Percentiles rank a stretch among this genome's conserved stretches.
Evolutionary conservation across 306 rosid species (phyloP).

Genomic region (Corylus avellana): DNA sequence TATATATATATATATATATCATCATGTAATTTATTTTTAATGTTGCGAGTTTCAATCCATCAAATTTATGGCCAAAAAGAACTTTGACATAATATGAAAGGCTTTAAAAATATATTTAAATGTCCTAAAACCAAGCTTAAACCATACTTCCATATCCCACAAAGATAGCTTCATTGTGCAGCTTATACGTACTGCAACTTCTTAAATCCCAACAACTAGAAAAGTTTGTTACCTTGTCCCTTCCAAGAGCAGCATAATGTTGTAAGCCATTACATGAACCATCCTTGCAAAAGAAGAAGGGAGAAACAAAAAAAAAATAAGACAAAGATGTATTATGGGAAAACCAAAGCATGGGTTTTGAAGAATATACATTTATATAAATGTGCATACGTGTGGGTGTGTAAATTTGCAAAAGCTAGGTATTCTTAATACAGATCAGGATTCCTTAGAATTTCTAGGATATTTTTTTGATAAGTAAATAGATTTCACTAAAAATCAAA

Average conservation of each 20-base stretch:
- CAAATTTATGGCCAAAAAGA: not conserved
- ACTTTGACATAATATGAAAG: not conserved
- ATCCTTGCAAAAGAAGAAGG: constrained; percentile 59
- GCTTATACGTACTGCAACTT: not conserved
- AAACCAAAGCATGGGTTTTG: constrained; percentile 16
- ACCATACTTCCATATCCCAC: not conserved
- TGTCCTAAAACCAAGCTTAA: not conserved
- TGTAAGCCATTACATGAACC: constrained; percentile 99
- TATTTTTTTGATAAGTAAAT: too few species aligned
- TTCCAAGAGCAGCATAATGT: constrained; percentile 98
- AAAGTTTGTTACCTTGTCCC: constrained; percentile 77
- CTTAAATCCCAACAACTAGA: constrained; percentile 6
- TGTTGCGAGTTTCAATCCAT: not conserved
- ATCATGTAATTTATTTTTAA: not conserved
- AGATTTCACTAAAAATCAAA: too few species aligned
- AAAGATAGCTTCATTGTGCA: not conserved
- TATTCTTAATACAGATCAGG: not conserved
- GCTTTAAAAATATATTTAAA: not conserved
- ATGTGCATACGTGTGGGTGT: not conserved
- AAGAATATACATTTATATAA: not conserved
- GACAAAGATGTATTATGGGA: constrained; percentile 15
- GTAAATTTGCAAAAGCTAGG: not conserved
- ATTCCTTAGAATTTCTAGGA: too few species aligned
- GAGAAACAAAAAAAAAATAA: constrained; percentile 3
- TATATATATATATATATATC: too few species aligned